Evolutionary conservation across 2,329 filamentous ascomycete genomes (phyloP), one percentile per base, ranked within the genome.

Genomic region (Penicillium sp.): DNA sequence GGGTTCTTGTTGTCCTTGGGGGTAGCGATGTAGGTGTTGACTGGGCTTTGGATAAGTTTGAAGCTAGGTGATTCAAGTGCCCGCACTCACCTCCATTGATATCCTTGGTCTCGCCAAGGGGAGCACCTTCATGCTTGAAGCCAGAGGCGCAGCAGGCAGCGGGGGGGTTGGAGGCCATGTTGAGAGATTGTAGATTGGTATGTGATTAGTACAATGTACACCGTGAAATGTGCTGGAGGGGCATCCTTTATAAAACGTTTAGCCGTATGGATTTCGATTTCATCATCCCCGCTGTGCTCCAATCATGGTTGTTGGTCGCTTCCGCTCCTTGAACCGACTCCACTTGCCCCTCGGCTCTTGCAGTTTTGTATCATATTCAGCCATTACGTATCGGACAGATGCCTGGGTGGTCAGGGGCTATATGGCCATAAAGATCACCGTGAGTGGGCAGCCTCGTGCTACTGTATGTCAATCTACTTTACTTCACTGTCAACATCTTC

Each of bases 21-120:
- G 60, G 81, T 80, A 61, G 77, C 65, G 59, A 86, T 72, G 70
- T 87, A 87, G 60, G 81, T 78, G 40, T 79, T 72, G 63, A 81
- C 83, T 85, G 55, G 21, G 36, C 13, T 38, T 8, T 3, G 2
- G 11, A 4, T 52, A 14, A 42, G 47, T 55, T 54, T 50, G 14
- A 13, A 31, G n/a, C 10, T 39, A 32, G 44, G 16, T 27, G 5
- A 27, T 44, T 32, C 6, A 42, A 31, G 10, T 18, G 8, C 10
- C 9, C 13, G 38, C 10, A 18, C 73, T 48, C 66, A 81, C 79
- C 71, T 60, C 77, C 74, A 34, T 73, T 74, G 52, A 83, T 72
- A 43, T 71, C 74, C 65, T 79, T 78, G 46, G 77, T 64, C 60
- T 81, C 75, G 45, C 81, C 81, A 16, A 67, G 64, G 13, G 80